phyloP scores from a whole-genome alignment of 2,329 filamentous ascomycete genomes.

The Alternaria angustiovoidea region DNA sequence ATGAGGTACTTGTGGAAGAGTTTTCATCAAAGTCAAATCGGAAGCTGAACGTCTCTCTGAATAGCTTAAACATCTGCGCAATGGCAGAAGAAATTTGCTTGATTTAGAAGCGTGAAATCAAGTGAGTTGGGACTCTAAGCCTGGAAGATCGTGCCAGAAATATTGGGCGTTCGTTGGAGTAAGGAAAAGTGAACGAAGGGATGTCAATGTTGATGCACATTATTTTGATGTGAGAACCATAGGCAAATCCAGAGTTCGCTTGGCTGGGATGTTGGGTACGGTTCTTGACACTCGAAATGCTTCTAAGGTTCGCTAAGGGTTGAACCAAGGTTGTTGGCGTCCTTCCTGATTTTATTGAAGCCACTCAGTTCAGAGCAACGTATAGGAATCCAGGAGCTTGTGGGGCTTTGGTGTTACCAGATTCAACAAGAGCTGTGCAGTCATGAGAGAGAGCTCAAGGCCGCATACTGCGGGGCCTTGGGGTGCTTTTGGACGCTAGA shows the following conservation, averaged over 20 bases:
- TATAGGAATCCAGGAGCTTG: not conserved
- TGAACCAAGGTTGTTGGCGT: not conserved
- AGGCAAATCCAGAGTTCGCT: not conserved
- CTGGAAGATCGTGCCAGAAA: not conserved
- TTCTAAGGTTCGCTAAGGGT: not conserved
- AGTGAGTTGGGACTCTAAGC: not conserved
- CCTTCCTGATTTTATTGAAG: not conserved
- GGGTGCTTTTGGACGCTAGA: too few species aligned
- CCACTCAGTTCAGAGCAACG: not conserved
- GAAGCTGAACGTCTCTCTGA: not conserved
- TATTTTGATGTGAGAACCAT: not conserved
- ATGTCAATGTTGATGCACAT: not conserved
- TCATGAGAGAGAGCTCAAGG: not conserved
- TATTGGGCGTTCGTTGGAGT: not conserved
- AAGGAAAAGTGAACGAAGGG: not conserved
- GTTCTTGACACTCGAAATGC: not conserved
- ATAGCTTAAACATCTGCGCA: not conserved
- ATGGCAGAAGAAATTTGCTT: not conserved
- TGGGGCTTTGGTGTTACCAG: not conserved
- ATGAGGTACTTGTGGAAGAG: not conserved
- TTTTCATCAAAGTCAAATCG: not conserved
- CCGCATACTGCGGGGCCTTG: not conserved
- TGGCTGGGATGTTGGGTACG: not conserved
- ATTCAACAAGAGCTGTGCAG: not conserved
- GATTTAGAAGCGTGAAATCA: not conserved